A percentile compares a stretch with the other conserved stretches of the same genome.
Evolutionary conservation across 1,284 basidiomycete genomes (phyloP).

Genomic region (Boletus mariae): DNA sequence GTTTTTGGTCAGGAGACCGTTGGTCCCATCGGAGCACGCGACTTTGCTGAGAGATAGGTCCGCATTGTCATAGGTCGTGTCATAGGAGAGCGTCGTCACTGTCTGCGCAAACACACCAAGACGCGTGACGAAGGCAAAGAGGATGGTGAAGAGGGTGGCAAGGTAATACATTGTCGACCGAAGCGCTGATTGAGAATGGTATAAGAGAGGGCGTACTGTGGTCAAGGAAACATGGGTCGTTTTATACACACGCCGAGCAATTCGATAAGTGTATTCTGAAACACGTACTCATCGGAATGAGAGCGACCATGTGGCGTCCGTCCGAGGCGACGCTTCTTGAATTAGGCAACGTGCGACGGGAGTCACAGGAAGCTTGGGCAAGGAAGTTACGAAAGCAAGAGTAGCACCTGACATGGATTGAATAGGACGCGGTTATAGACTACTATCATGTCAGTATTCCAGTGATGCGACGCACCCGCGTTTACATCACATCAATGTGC

Average conservation of each 20-base stretch:
- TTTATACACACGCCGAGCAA: conserved; percentile 21
- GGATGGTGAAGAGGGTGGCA: conserved; percentile 5
- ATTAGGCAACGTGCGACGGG: background rate
- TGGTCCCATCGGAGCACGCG: conserved; percentile 33
- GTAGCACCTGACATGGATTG: background rate
- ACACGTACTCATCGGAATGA: conserved; percentile 4
- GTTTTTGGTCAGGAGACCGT: conserved; percentile 28
- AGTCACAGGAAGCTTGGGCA: background rate
- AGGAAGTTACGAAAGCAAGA: background rate
- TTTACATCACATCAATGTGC: background rate
- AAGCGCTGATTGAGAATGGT: background rate
- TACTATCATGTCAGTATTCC: background rate
- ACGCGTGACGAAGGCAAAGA: conserved; percentile 5
- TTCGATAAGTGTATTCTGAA: conserved; percentile 1
- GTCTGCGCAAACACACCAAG: conserved; percentile 22
- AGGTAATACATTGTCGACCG: conserved; percentile 16
- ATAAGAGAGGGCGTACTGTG: background rate
- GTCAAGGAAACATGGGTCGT: background rate
- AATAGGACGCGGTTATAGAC: background rate
- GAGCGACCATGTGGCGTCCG: background rate
- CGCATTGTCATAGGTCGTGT: conserved; percentile 30
- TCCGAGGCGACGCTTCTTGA: background rate
- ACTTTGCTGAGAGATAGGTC: conserved; percentile 23
- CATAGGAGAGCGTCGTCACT: conserved; percentile 26
- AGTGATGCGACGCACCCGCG: background rate